Evolutionary conservation across 768 basidiomycete genomes (phyloP), one percentile per base, ranked within the genome.

Genomic region (Termitomyces sp.): DNA sequence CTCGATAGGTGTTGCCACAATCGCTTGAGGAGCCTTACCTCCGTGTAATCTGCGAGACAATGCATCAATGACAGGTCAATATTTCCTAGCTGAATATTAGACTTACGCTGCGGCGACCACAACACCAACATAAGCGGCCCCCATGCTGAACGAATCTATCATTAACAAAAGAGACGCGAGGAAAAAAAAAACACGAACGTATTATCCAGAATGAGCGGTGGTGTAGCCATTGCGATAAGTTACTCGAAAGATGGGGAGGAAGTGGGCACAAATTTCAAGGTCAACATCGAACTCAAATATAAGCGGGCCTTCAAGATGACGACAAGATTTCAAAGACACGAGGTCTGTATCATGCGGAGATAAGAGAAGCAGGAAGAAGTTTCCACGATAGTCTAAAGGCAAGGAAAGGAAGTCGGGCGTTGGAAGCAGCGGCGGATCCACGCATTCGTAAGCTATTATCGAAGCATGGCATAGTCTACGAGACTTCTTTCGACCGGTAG

Each of bases 51-150:
- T 86, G 65, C 22, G 38, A 15, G 35, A 24, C 33, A 18, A 33
- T 45, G 33, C 42, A 56, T 58, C 55, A 42, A 28, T 11, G 24
- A 32, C 35, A 54, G 33, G 33, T 13, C 48, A 18, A 55, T 28
- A 12, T 32, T 42, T 24, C 15, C 8, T 15, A 5, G n/a, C 7
- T 24, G 35, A 22, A 48, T 4, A 59, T 28, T 50, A n/a, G 13
- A 75, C 83, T 70, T 61, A 85, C 85, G 68, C 65, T 16, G 77
- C 79, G 13, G 84, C 81, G 18, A 80, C 50, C 13, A 85, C 68
- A 20, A 83, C 74, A 4, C 84, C 85, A 33, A 85, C 70, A 49
- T 81, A 77, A 36, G 79, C 76, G 44, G 81, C 81, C 22, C 85
- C 85, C 39, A 81, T 63, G 28, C 83, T 85, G 49, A 22, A 55